Conservation (phyloP, 768 basidiomycete species). For the Auricularia auricula-judae region DNA sequence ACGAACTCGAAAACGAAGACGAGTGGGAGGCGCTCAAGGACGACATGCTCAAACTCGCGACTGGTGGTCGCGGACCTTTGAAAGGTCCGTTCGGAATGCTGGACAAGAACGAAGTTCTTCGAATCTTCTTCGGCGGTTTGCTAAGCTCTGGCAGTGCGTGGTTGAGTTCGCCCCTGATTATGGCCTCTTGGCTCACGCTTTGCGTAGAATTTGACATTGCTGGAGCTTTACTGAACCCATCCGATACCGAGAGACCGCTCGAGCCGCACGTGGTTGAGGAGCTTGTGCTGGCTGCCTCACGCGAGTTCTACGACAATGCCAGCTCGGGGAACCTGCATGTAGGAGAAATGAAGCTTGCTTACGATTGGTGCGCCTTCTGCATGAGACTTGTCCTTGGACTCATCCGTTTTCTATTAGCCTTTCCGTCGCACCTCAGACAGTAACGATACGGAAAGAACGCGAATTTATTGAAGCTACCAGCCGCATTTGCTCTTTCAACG, state of each 20-base stretch:
- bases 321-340: constrained; percentile 82
- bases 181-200: constrained; percentile 9
- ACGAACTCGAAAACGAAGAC: constrained; percentile 42
- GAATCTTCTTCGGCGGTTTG: constrained; percentile 81
- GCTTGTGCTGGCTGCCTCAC: constrained; percentile 68
- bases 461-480: constrained; percentile 98
- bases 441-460: constrained; percentile 54
- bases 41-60: constrained; percentile 79
- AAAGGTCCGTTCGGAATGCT: constrained; percentile 76
- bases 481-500: constrained; percentile 84
- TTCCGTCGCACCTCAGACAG: constrained; percentile 56
- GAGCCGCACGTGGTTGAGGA: constrained; percentile 48
- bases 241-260: constrained; percentile 36
- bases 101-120: constrained; percentile 53
- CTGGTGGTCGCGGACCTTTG: constrained; percentile 47
- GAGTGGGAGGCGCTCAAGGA: constrained; percentile 85
- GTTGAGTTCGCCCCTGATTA: background rate
- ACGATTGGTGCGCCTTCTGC: constrained; percentile 67
- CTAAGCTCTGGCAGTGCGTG: constrained; percentile 80
- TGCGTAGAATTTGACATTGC: constrained; percentile 56
- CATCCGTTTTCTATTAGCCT: constrained; percentile 37
- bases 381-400: constrained; percentile 3
- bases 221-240: constrained; percentile 43
- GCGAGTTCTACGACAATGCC: constrained; percentile 93
- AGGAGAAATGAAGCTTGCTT: constrained; percentile 94